Base-by-base conservation (phyloP, 2,329 filamentous ascomycete genomes). In the Xylariaceae sp. region DNA sequence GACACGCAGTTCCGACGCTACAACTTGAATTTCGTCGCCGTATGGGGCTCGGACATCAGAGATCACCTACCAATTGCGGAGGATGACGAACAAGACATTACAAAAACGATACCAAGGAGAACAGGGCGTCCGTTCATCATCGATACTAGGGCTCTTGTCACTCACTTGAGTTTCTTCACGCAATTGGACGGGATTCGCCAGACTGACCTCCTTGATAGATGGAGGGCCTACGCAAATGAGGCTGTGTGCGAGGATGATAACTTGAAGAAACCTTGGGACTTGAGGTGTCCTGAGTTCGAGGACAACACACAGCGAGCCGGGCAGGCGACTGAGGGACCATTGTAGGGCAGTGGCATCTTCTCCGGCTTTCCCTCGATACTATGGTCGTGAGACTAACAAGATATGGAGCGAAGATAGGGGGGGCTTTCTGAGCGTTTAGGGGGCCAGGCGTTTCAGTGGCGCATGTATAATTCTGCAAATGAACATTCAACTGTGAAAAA, bases 121-220 rank as follows among this genome's bases (percentile, higher is more conserved):
- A 66, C 72, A 6, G 67, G 69, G 15, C 64, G 69, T 48, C 68
- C 69, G 39, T 71, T 77, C 32, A 68, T 77, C 14, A 75, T 81
- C 14, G 77, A 82, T 59, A 78, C 77, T 5, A 71, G 75, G 48
- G 75, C 76, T 1, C 61, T 82, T 9, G 78, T 74, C 3, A 73
- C 72, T 5, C 78, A 82, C 61, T 82, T 78, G 57, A 74, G 73
- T 52, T 77, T 77, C 47, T 67, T 64, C 11, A 68, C 67, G 7
- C 70, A 74, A 52, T 58, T 65, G 7, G 68, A 69, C 9, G 64
- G 67, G 5, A 66, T 81, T 47, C 69, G 72, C n/a, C 65, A 68
- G 44, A 81, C 79, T 0, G 78, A 83, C 57, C 65, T 82, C 14
- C 63, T 83, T 9, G 70, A 74, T 35, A 68, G 80, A 31, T 82